These are phyloP conservation scores for Huiozyma naganishii DNA, from an alignment of 805 yeast species.

Conservation along the genomic window DNA sequence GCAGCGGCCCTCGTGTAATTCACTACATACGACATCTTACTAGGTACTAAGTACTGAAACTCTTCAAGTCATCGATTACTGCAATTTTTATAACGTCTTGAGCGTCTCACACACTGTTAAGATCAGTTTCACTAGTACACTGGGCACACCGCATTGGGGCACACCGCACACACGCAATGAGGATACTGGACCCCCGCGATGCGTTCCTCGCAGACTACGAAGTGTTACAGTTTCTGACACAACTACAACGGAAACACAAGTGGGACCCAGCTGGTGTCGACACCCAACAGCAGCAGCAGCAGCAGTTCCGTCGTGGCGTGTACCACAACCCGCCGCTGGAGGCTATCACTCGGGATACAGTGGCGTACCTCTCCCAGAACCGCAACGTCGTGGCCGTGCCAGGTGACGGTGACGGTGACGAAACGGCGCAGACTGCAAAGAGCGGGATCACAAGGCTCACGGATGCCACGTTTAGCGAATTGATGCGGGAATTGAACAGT, in stretches of 20 bases:
- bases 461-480: constrained; percentile 22
- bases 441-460: constrained; percentile 11
- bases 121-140: too few relatives aligned
- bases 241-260: constrained; percentile 29
- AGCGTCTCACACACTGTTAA: too few relatives aligned
- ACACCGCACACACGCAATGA: constrained; percentile 20
- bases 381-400: constrained; percentile 13
- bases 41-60: too few relatives aligned
- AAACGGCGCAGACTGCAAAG: constrained; percentile 9
- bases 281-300: constrained; percentile 10
- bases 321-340: constrained; percentile 30
- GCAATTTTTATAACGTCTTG: too few relatives aligned
- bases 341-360: constrained; percentile 26
- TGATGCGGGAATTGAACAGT: constrained; percentile 23
- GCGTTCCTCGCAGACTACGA: constrained; percentile 49
- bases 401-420: constrained; percentile 3
- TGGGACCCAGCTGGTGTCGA: constrained; percentile 20
- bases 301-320: constrained; percentile 2
- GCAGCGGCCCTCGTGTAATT: too few relatives aligned
- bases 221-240: constrained; percentile 38
- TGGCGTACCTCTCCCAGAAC: constrained; percentile 17
- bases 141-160: too few relatives aligned
- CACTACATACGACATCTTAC: too few relatives aligned
- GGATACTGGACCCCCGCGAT: constrained; percentile 38
- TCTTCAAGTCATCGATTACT: too few relatives aligned